Percentiles rank a stretch among this genome's conserved stretches.
Evolutionary conservation across 2,329 filamentous ascomycete genomes (phyloP).

Genomic region (Paecilomyces fulvus): DNA sequence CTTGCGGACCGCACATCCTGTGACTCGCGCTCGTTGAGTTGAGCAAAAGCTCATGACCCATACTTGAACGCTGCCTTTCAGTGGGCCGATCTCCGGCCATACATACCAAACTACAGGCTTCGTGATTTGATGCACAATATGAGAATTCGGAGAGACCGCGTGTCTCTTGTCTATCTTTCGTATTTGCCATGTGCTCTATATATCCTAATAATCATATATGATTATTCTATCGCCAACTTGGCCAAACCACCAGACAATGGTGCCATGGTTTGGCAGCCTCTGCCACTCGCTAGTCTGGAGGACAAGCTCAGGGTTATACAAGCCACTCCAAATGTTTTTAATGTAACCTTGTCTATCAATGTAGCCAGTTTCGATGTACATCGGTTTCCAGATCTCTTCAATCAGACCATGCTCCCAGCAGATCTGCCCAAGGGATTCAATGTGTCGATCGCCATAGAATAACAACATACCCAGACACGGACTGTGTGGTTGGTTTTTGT

Average conservation of each 20-base stretch:
- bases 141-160: no score
- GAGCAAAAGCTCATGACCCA: no score
- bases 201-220: slow-evolving; percentile 1
- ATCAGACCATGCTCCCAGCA: slow-evolving; percentile 6
- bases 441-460: slow-evolving; percentile 6
- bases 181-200: no score
- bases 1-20: slow-evolving; percentile 18
- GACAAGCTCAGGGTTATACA: not conserved
- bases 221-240: slow-evolving; percentile 5
- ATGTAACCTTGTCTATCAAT: slow-evolving; percentile 5
- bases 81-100: no score
- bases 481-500: slow-evolving; percentile 4
- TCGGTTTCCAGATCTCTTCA: slow-evolving; percentile 3
- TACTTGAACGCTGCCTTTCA: no score
- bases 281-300: slow-evolving; percentile 2
- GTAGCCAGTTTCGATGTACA: slow-evolving; percentile 2
- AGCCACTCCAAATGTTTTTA: not conserved
- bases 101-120: no score
- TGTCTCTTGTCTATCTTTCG: no score
- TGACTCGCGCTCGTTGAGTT: not conserved
- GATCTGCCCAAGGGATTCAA: slow-evolving; percentile 9
- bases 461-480: slow-evolving; percentile 8
- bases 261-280: slow-evolving; percentile 4
- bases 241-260: slow-evolving; percentile 9
- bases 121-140: no score